Evolutionary conservation across 352 stramenopile genomes (phyloP).

Genomic region (Aphanomyces euteiches): DNA sequence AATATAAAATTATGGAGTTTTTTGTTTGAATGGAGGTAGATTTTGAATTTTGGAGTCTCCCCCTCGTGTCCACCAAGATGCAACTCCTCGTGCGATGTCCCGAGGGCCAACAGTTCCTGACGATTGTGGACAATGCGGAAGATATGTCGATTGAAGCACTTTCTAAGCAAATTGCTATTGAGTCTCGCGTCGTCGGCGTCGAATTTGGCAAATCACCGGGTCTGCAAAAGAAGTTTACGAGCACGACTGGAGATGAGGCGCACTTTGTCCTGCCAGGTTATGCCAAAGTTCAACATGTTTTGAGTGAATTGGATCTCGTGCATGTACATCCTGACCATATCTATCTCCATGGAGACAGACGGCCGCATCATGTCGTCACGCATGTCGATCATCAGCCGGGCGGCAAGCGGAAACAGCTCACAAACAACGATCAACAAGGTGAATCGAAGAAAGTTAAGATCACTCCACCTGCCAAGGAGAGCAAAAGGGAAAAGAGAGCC

Average conservation of each 20-base stretch:
- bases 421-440: not conserved
- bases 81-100: constrained; percentile 7
- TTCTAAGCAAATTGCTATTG: not conserved
- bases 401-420: constrained; percentile 5
- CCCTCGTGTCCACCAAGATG: not conserved
- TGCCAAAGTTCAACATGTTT: constrained; percentile 20
- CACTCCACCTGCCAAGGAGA: not conserved
- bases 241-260: not conserved
- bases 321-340: constrained; percentile 11
- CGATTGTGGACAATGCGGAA: not conserved
- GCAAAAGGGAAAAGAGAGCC: constrained; percentile 29
- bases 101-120: constrained; percentile 20
- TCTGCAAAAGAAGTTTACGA: constrained; percentile 29
- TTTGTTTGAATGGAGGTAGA: constrained; percentile 8
- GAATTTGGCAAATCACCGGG: not conserved
- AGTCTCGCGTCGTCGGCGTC: constrained; percentile 11
- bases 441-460: not conserved
- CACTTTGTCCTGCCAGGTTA: constrained; percentile 17
- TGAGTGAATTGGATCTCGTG: constrained; percentile 16
- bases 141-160: constrained; percentile 4
- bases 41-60: constrained; percentile 4
- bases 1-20: constrained; percentile 8
- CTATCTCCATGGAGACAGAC: not conserved
- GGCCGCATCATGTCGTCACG: not conserved
- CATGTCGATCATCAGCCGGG: not conserved